These are phyloP conservation scores for Colletotrichum spinosum DNA, from an alignment of 2,329 filamentous ascomycete species.

Conservation along the genomic window DNA sequence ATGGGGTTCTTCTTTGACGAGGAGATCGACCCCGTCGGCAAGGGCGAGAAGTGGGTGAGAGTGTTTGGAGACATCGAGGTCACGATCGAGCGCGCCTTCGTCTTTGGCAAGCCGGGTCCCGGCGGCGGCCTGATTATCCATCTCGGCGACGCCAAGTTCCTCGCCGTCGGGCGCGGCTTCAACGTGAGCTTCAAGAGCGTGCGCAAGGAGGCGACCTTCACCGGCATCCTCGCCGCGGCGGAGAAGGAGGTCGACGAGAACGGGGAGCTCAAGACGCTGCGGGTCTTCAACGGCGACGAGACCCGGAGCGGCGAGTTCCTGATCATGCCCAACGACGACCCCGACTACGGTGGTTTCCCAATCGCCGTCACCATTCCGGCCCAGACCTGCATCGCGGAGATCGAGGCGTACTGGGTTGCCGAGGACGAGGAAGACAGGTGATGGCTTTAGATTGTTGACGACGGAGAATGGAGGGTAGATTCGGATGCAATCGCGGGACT, in stretches of 20 bases:
- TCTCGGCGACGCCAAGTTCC: constrained; percentile 48
- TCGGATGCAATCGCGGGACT: not conserved
- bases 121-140: constrained; percentile 54
- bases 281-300: constrained; percentile 54
- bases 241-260: constrained; percentile 52
- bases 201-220: constrained; percentile 48
- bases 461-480: too few species aligned
- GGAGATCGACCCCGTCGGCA: constrained; percentile 42
- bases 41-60: constrained; percentile 43
- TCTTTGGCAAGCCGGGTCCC: constrained; percentile 52
- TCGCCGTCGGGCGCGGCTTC: constrained; percentile 52
- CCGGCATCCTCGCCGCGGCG: constrained; percentile 49
- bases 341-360: constrained; percentile 67
- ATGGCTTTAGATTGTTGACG: not conserved
- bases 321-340: constrained; percentile 68
- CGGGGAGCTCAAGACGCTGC: constrained; percentile 47
- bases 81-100: constrained; percentile 52
- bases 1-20: constrained; percentile 53
- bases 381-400: constrained; percentile 58
- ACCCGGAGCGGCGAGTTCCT: constrained; percentile 56
- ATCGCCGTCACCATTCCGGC: constrained; percentile 66
- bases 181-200: constrained; percentile 49
- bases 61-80: constrained; percentile 49
- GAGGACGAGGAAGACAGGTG: constrained; percentile 43
- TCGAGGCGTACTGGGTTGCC: constrained; percentile 50